phyloP scores from a whole-genome alignment of 352 stramenopile species.

The Globisporangium iwayamae region DNA sequence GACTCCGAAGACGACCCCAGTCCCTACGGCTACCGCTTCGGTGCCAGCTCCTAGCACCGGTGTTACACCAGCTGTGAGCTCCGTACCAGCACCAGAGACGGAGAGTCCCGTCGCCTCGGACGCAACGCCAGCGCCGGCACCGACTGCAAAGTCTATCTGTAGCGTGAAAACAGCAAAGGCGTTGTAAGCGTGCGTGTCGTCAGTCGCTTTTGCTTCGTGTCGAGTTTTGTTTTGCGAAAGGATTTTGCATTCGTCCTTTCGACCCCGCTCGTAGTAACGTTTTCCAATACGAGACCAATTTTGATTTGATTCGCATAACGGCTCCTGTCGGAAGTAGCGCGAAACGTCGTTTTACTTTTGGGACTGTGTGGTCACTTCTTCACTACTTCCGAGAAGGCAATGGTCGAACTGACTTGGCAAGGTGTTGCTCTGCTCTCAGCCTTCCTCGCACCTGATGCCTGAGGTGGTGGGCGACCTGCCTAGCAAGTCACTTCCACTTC shows the following conservation, averaged over 20 bases:
- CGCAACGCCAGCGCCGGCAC: not conserved
- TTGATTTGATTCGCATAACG: not conserved
- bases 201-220: not conserved
- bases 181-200: not conserved
- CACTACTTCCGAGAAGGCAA: not conserved
- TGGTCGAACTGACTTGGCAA: not conserved
- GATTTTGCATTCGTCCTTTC: not conserved
- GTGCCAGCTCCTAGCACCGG: not conserved
- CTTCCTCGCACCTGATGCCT: no score
- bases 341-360: not conserved
- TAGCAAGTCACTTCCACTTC: not conserved
- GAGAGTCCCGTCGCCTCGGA: not conserved
- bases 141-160: not conserved
- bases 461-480: not conserved
- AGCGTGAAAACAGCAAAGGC: not conserved
- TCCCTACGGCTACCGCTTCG: not conserved
- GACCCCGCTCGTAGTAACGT: no score
- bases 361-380: not conserved
- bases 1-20: no score
- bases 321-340: not conserved
- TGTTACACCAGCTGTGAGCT: not conserved
- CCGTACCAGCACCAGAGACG: not conserved
- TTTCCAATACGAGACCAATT: no score
- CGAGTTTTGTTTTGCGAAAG: not conserved
- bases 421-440: not conserved